Conservation (phyloP, 768 basidiomycete genomes). For the Psilocybe subaeruginosa region DNA sequence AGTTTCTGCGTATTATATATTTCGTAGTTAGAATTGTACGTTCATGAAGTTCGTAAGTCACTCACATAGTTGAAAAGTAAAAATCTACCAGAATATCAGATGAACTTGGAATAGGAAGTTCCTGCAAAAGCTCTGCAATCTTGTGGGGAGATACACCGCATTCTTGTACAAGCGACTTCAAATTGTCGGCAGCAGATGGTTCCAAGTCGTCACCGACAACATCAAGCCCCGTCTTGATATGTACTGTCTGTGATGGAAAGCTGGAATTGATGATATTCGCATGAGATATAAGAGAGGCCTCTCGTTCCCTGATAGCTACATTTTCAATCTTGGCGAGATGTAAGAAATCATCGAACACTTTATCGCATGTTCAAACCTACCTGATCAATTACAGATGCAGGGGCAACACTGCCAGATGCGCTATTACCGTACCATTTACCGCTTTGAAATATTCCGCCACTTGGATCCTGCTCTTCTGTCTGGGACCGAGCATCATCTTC, state of each 20-base stretch:
- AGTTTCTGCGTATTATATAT: conserved; percentile 61
- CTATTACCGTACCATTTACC: conserved; percentile 88
- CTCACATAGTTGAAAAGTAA: conserved; percentile 77
- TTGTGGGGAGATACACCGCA: conserved; percentile 92
- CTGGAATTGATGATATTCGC: conserved; percentile 6
- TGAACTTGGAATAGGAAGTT: conserved; percentile 77
- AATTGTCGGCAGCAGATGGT: conserved; percentile 74
- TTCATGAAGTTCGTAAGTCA: neutral
- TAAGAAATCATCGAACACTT: neutral
- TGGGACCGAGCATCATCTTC: conserved; percentile 77
- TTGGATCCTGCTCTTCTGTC: conserved; percentile 76
- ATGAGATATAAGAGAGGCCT: conserved; percentile 2
- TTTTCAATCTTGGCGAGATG: conserved; percentile 48
- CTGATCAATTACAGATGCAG: conserved; percentile 79
- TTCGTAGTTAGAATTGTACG: conserved; percentile 10
- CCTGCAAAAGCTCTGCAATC: conserved; percentile 86
- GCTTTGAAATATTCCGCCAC: conserved; percentile 77
- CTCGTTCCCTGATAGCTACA: conserved; percentile 40
- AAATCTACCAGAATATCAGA: conserved; percentile 83
- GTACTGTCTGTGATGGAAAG: conserved; percentile 14
- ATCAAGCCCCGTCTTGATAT: conserved; percentile 19
- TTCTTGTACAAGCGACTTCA: conserved; percentile 86
- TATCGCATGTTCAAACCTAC: conserved; percentile 33
- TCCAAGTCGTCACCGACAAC: conserved; percentile 47
- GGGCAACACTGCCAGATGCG: conserved; percentile 82